These are phyloP conservation scores for Kuraishia ogatae DNA, from an alignment of 805 yeast species.

Conservation along the genomic window DNA sequence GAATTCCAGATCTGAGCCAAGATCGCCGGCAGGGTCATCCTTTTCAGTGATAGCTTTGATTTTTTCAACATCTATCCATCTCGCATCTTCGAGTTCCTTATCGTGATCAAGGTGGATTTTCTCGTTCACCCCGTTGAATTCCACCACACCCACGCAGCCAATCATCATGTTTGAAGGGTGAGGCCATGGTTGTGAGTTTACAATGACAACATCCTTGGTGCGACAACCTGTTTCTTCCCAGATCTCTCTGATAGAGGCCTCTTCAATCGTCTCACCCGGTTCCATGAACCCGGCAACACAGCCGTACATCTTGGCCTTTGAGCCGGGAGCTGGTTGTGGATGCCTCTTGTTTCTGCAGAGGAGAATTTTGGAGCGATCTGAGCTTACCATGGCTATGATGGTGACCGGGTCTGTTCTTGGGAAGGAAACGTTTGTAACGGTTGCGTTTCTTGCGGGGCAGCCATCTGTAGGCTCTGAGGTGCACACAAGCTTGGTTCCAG, in stretches of 20 bases:
- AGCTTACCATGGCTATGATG: constrained; percentile 69
- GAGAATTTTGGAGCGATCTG: constrained; percentile 50
- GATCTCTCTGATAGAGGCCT: constrained; percentile 78
- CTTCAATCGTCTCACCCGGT: constrained; percentile 88
- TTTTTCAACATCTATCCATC: constrained; percentile 65
- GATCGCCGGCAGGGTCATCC: constrained; percentile 9
- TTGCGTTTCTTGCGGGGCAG: constrained; percentile 29
- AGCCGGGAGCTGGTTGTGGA: constrained; percentile 21
- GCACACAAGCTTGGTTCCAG: constrained; percentile 57
- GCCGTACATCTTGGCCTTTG: constrained; percentile 46
- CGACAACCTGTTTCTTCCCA: constrained; percentile 94
- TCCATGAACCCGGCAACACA: constrained; percentile 96
- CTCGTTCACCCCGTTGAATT: constrained; percentile 58
- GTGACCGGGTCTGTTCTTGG: constrained; percentile 91
- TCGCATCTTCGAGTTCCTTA: constrained; percentile 76
- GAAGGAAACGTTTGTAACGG: constrained; percentile 71
- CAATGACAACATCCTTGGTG: constrained; percentile 46
- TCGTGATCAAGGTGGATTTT: constrained; percentile 69
- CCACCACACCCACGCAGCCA: constrained; percentile 81
- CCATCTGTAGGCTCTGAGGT: constrained; percentile 21
- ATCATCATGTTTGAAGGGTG: constrained; percentile 90
- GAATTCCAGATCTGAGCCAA: constrained; percentile 23
- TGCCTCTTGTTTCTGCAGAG: constrained; percentile 65
- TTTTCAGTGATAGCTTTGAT: constrained; percentile 31
- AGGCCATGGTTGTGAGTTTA: constrained; percentile 94